These are phyloP conservation scores for Lyophyllum shimeji DNA, from an alignment of 768 basidiomycete species.

Conservation along the genomic window DNA sequence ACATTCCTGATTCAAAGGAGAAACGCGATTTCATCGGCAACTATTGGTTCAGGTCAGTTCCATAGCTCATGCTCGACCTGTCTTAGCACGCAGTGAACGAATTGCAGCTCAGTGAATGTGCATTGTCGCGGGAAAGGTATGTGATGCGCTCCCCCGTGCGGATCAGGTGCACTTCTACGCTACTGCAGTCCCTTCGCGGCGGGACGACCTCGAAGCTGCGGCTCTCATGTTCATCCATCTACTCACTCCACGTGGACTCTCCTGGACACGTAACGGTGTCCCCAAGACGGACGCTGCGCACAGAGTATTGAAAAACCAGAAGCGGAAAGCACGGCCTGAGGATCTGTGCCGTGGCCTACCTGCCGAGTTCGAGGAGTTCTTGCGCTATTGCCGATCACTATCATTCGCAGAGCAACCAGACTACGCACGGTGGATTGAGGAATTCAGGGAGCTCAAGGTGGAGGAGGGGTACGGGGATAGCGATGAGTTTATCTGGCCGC, in stretches of 20 bases:
- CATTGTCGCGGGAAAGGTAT: conserved; percentile 76
- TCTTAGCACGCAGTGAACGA: neutral
- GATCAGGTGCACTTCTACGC: neutral
- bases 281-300: conserved; percentile 70
- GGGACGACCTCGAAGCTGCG: conserved; percentile 77
- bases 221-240: conserved; percentile 82
- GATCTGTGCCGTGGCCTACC: conserved; percentile 70
- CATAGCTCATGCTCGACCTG: neutral
- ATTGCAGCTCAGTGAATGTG: conserved; percentile 60
- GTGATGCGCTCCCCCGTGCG: conserved; percentile 11
- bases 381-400: conserved; percentile 69
- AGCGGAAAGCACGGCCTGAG: conserved; percentile 59
- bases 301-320: conserved; percentile 61
- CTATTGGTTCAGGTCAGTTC: conserved; percentile 71
- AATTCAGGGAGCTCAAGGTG: conserved; percentile 60
- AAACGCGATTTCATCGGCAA: conserved; percentile 81
- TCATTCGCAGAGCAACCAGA: conserved; percentile 69
- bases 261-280: conserved; percentile 81
- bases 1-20: conserved; percentile 66
- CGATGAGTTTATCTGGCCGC: conserved; percentile 74
- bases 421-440: conserved; percentile 63
- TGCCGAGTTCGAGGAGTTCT: conserved; percentile 72
- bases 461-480: conserved; percentile 57
- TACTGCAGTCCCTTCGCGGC: conserved; percentile 69
- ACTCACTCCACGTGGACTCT: conserved; percentile 70